Evolutionary conservation across 2,329 filamentous ascomycete genomes (phyloP).

Genomic region (Rhexocercosporidium sp.): DNA sequence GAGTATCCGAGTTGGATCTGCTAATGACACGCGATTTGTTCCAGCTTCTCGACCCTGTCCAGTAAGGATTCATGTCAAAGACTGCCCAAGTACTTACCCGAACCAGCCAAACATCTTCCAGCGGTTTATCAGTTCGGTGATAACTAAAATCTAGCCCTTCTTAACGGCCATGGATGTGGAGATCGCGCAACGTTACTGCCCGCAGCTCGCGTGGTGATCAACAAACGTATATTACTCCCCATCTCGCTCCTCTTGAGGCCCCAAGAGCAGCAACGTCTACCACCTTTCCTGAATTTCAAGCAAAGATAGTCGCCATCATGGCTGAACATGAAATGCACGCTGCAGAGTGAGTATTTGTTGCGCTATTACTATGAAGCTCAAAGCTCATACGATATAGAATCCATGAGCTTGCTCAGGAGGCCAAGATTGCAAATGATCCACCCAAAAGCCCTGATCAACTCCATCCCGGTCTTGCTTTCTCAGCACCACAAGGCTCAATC

Average conservation of each 20-base stretch:
- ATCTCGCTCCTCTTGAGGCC: background rate
- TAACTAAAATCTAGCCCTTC: background rate
- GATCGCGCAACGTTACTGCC: background rate
- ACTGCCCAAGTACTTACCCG: background rate
- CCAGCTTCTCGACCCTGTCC: background rate
- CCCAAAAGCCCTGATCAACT: constrained; percentile 23
- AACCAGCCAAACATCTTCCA: background rate
- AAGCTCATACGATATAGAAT: constrained; percentile 8
- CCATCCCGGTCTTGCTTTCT: constrained; percentile 25
- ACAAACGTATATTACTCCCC: background rate
- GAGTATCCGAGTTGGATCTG: background rate
- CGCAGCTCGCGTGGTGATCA: background rate
- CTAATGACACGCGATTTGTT: background rate
- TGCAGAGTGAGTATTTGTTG: constrained; percentile 17
- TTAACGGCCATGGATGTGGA: background rate
- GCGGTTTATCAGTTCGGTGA: background rate
- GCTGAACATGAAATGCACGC: constrained; percentile 32
- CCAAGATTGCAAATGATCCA: constrained; percentile 19
- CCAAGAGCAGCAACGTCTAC: too few species aligned
- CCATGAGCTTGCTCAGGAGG: constrained; percentile 28
- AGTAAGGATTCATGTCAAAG: background rate
- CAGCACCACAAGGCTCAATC: constrained; percentile 13
- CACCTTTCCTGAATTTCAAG: too few species aligned
- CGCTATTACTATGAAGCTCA: too few species aligned
- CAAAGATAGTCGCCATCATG: constrained; percentile 45